Base-by-base conservation (phyloP, 345 rosid genomes). In the Salix purpurea region DNA sequence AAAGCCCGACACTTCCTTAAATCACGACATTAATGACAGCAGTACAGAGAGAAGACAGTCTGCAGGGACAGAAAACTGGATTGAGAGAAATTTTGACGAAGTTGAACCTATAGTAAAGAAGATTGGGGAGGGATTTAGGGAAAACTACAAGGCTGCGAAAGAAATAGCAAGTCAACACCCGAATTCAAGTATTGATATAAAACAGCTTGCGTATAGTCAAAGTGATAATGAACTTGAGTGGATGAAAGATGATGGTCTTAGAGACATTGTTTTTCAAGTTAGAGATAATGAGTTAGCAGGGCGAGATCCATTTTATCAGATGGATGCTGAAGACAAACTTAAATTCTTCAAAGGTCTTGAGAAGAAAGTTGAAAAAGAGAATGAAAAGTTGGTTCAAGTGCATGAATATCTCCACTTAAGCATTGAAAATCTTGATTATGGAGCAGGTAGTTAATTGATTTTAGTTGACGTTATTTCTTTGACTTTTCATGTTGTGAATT, bases 281-380 rank as follows among this genome's bases (percentile, higher is more conserved):
- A 93, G 92, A 79, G 98, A 92, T 23, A 94, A 94, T 80, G 98
- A 94, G 83, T 83, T 94, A 78, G 85, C 92, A 2, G 97, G 96
- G 68, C 85, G 86, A 73, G 94, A 92, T 87, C 98, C 98, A 8
- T 94, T 94, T 87, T 83, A 91, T 80, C 78, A 87, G 77, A 87
- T 92, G 87, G 88, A 90, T 48, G 85, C 87, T 69, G 90, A 86
- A 83, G 97, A 88, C 46, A 94, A 94, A 82, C 77, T 69, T 79
- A 87, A 89, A 73, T 94, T 94, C 85, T 86, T 94, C 74, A 79
- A 84, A 77, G 98, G 98, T 76, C 92, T 94, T 84, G 92, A 92
- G 84, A 88, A 89, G 86, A 92, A 88, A 77, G 91, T 92, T 81
- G 97, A 88, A 82, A 86, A 82, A 85, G 94, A 88, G 91, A 94